Evolutionary conservation across 2,329 filamentous ascomycete genomes (phyloP).

Genomic region (Trichophyton equinum): DNA sequence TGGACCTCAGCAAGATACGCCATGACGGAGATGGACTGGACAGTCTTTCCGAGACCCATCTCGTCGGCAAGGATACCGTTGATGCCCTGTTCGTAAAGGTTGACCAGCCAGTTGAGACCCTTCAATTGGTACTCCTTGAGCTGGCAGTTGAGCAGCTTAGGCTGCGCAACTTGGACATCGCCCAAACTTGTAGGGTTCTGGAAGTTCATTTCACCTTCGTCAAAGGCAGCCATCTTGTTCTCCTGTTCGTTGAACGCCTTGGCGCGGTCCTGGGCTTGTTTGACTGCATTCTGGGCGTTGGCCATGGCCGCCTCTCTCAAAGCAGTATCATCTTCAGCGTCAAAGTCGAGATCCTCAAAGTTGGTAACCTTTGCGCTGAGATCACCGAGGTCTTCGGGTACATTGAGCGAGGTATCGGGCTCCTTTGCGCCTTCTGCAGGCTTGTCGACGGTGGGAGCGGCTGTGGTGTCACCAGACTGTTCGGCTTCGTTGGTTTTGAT

Average conservation of each 20-base stretch:
- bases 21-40: constrained; percentile 99
- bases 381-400: constrained; percentile 37
- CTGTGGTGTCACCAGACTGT: constrained; percentile 58
- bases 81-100: constrained; percentile 96
- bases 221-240: constrained; percentile 57
- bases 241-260: constrained; percentile 76
- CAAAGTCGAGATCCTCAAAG: constrained; percentile 90
- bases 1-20: constrained; percentile 94
- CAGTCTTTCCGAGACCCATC: constrained; percentile 98
- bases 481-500: constrained; percentile 96
- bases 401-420: constrained; percentile 19
- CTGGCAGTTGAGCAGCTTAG: constrained; percentile 81
- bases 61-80: constrained; percentile 96
- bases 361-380: constrained; percentile 66
- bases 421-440: background rate
- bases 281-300: constrained; percentile 90
- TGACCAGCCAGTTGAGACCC: constrained; percentile 98
- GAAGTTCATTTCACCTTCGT: constrained; percentile 98
- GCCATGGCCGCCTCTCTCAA: constrained; percentile 78
- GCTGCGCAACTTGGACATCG: constrained; percentile 86
- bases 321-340: constrained; percentile 78
- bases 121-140: constrained; percentile 99
- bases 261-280: constrained; percentile 85
- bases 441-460: constrained; percentile 32
- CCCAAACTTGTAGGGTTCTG: constrained; percentile 94